phyloP scores from a whole-genome alignment of 2,329 filamentous ascomycete species.

The Westerdykella sp. region DNA sequence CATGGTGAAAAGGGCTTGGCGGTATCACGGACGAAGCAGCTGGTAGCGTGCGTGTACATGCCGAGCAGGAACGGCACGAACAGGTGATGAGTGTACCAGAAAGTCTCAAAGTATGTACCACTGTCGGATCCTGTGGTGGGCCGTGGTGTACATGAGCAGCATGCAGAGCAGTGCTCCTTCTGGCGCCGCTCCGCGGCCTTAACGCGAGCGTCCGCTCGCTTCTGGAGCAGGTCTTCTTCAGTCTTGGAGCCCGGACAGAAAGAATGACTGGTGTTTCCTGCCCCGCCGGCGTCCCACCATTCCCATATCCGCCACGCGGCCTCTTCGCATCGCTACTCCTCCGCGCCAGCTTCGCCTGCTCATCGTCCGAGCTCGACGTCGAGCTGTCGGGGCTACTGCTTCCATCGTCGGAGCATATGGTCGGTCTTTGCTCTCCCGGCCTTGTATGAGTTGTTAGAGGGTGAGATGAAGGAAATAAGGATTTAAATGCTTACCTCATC shows the following conservation, averaged over 20 bases:
- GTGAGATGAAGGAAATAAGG: too few relatives aligned
- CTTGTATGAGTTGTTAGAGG: too few relatives aligned
- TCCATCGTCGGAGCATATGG: slow-evolving; percentile 27
- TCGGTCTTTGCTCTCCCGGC: slow-evolving; percentile 43
- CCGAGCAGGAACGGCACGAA: slow-evolving; percentile 92
- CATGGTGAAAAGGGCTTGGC: slow-evolving; percentile 55
- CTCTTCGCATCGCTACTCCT: neutral
- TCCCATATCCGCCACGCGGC: too few relatives aligned
- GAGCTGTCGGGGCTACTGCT: slow-evolving; percentile 32
- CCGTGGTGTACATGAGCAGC: slow-evolving; percentile 95
- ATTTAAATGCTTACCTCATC: too few relatives aligned
- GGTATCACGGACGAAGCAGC: slow-evolving; percentile 91
- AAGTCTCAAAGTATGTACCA: slow-evolving; percentile 85
- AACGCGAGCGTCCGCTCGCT: too few relatives aligned
- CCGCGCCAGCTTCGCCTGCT: slow-evolving; percentile 20
- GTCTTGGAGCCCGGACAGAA: too few relatives aligned
- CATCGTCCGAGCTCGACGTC: slow-evolving; percentile 28
- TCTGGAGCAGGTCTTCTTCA: too few relatives aligned
- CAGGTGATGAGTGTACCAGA: slow-evolving; percentile 99
- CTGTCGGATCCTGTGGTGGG: slow-evolving; percentile 87
- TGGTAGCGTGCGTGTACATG: slow-evolving; percentile 91
- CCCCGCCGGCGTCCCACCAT: neutral
- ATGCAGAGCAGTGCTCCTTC: slow-evolving; percentile 69
- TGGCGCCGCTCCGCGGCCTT: too few relatives aligned
- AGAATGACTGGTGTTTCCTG: too few relatives aligned